phyloP scores from a whole-genome alignment of 768 basidiomycete genomes.

The Termitomyces sp. region DNA sequence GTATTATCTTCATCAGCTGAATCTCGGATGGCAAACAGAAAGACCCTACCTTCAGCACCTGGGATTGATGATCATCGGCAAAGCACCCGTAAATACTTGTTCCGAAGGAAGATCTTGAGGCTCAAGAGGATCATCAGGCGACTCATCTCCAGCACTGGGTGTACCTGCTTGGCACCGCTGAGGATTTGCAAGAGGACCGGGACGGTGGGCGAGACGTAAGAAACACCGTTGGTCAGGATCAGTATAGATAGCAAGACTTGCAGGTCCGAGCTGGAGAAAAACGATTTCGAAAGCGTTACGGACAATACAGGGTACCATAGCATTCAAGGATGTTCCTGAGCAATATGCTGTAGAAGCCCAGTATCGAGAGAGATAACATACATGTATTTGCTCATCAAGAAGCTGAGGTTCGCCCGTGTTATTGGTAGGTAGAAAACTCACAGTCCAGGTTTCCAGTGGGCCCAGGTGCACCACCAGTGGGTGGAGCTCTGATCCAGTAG shows the following conservation, averaged over 20 bases:
- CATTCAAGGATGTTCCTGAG: constrained; percentile 10
- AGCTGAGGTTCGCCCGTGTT: constrained; percentile 11
- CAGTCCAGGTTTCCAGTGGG: constrained; percentile 15
- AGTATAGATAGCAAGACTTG: not conserved
- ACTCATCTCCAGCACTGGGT: not conserved
- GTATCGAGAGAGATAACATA: not conserved
- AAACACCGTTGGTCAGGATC: constrained; percentile 19
- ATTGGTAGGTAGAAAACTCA: constrained; percentile 15
- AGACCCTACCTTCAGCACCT: constrained; percentile 26
- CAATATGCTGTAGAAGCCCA: constrained; percentile 8
- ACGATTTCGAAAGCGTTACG: not conserved
- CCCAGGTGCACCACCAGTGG: constrained; percentile 14
- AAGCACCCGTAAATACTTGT: not conserved
- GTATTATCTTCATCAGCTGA: too few species aligned
- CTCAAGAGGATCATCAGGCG: constrained; percentile 19
- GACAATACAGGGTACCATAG: constrained; percentile 2
- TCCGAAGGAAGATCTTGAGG: constrained; percentile 40
- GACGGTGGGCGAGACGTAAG: constrained; percentile 32
- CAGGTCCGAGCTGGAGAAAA: constrained; percentile 9
- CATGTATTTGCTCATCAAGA: constrained; percentile 18
- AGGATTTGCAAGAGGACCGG: constrained; percentile 50
- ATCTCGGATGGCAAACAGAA: not conserved
- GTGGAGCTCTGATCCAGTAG: constrained; percentile 35
- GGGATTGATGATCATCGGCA: constrained; percentile 11
- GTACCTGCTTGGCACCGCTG: constrained; percentile 36